Conservation (phyloP, 83 land plant genomes). For the Diphasiastrum complanatum region DNA sequence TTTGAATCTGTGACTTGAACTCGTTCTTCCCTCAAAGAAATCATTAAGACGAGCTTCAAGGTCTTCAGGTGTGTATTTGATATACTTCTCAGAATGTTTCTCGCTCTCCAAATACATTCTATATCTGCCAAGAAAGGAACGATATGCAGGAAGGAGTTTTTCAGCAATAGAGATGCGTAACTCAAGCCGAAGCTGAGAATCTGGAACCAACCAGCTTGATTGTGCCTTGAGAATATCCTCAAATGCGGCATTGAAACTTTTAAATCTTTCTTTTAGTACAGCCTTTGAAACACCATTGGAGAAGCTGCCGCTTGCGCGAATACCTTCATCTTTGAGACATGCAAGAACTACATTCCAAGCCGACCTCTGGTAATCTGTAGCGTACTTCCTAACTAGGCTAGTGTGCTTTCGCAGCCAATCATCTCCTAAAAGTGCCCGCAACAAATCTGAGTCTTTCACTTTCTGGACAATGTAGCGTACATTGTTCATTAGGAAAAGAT, state of each 20-base stretch:
- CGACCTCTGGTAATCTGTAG: not conserved
- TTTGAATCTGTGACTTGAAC: no score
- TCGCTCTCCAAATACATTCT: constrained; percentile 51
- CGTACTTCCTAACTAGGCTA: not conserved
- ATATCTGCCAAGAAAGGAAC: constrained; percentile 61
- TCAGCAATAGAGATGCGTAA: constrained; percentile 49
- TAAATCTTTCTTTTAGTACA: constrained; percentile 62
- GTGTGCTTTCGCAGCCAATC: constrained; percentile 14
- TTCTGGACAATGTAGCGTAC: no score
- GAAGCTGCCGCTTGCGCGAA: constrained; percentile 7
- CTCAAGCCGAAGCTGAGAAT: constrained; percentile 59
- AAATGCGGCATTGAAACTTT: constrained; percentile 56
- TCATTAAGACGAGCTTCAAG: constrained; percentile 54
- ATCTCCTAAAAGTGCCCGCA: no score
- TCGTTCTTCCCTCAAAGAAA: constrained; percentile 50
- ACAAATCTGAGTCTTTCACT: no score
- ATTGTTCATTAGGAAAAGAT: not conserved
- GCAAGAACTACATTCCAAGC: not conserved
- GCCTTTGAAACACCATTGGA: constrained; percentile 54
- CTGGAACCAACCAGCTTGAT: constrained; percentile 58
- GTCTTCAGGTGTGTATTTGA: constrained; percentile 71
- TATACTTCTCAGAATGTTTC: constrained; percentile 50
- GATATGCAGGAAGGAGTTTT: constrained; percentile 60
- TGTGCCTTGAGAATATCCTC: constrained; percentile 62
- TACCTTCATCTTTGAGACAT: not conserved